Base-by-base conservation (phyloP, 2,329 filamentous ascomycete species). In the Mariannaea sp. region DNA sequence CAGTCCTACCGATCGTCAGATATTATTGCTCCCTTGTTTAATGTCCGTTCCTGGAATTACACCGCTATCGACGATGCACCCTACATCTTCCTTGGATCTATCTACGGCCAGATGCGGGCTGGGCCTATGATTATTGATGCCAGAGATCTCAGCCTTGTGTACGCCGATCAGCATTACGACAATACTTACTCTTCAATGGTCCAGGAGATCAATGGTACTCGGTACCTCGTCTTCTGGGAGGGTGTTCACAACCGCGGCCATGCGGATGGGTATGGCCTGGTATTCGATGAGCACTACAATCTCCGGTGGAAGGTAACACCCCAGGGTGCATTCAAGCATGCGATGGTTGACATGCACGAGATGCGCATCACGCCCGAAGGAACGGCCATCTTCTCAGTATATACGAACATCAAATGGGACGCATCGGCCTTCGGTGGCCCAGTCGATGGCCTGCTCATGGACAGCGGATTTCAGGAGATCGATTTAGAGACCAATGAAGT, bases 351-450 rank as follows among this genome's bases (percentile, higher is more conserved):
- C 49, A 66, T 76, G 36, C 77, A 78, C 57, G 75, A 77, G 41
- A 72, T 77, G 52, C 64, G 68, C 13, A 61, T 79, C n/a, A 78
- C 76, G 1, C 49, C 65, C 1, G 63, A 74, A 44, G 71, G 70
- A 27, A 75, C 73, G 1, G 72, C 73, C 16, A 65, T 79, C 29
- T 70, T 78, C 61, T 73, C 72, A 7, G 71, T 73, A 38, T 78
- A 77, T 55, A 67, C 73, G 53, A 64, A 64, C 24, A 62, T 71
- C 7, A 49, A 60, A 5, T 66, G 61, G n/a, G 64, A 74, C 53
- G 61, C 69, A 26, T 68, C 63, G 0, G 38, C 62, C 2, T 58
- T 70, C 2, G 71, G 71, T 3, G 73, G 72, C 2, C 62, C 68
- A 2, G 45, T 50, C 12, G 62, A 70, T 5, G 67, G 65, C 5